These are phyloP conservation scores for Cichorium intybus DNA, from an alignment of 140 eudicot species.

Conservation along the genomic window DNA sequence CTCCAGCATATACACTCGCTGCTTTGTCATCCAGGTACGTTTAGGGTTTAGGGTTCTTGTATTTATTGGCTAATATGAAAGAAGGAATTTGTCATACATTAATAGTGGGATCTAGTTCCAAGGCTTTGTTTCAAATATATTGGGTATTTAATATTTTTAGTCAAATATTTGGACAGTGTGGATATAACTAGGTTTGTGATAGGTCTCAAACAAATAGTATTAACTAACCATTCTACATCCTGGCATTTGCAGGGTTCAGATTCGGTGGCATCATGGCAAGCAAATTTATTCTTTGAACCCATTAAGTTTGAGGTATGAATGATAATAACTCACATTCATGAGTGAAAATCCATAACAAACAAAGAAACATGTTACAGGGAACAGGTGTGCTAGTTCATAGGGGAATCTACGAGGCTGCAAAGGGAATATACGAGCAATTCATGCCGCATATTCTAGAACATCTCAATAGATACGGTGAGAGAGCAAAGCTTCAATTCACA, in stretches of 20 bases:
- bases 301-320: constrained; percentile 65
- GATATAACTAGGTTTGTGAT: too few relatives aligned
- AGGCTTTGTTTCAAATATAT: too few relatives aligned
- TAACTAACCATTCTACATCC: constrained; percentile 6
- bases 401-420: constrained; percentile 96
- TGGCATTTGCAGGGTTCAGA: constrained; percentile 74
- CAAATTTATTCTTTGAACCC: constrained; percentile 90
- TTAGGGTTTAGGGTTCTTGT: too few relatives aligned
- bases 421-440: constrained; percentile 87
- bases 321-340: background rate
- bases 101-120: too few relatives aligned
- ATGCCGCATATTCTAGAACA: constrained; percentile 73
- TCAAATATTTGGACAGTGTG: too few relatives aligned
- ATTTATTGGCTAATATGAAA: too few relatives aligned
- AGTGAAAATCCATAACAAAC: background rate
- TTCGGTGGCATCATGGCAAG: constrained; percentile 85
- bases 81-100: too few relatives aligned
- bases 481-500: constrained; percentile 82
- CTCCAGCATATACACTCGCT: constrained; percentile 63
- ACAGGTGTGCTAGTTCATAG: constrained; percentile 77
- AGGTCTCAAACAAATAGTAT: too few relatives aligned
- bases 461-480: constrained; percentile 49
- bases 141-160: too few relatives aligned
- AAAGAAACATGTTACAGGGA: constrained; percentile 37
- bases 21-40: constrained; percentile 87